Evolutionary conservation across 345 rosid species (phyloP), one percentile per base, ranked within the genome.

Genomic region (Excoecaria cochinchinensis): DNA sequence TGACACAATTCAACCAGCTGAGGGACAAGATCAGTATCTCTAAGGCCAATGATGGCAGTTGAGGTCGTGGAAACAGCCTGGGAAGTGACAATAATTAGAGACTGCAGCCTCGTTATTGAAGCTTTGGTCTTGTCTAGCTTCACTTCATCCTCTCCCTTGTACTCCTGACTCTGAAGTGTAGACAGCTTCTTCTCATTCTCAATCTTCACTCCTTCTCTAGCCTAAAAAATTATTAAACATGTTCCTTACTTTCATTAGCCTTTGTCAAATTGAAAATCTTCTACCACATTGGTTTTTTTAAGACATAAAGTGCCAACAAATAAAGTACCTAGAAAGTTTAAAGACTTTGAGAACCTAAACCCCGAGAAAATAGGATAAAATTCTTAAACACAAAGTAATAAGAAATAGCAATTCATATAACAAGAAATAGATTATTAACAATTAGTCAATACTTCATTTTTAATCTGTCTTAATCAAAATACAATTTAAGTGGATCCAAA

Each of bases 41-140:
- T 88, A 19, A 93, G 97, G 62, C 86, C 85, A 39, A 85, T 73
- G 74, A 95, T 93, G 31, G 92, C 95, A 42, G 87, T 86, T 70
- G 99, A 95, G 64, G 98, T 95, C 15, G 99, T 90, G 38, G 90
- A 84, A 65, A 91, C 99, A 51, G 97, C 99, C 81, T 84, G 92
- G 11, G 99, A 93, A 0, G 98, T 90, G 67, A 95, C 98, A 40
- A 80, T 71, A 67, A 93, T 90, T 19, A 87, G 85, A 69, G 98
- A 86, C 62, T 95, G 99, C 78, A 93, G 80, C 85, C 84, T 89
- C 64, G 79, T 75, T 81, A 95, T 84, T 10, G 98, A 81, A 55
- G 89, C 86, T 84, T 91, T 93, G 6, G 98, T 93, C 86, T 93
- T 95, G 87, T 91, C 95, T 42, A 93, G 72, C 87, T 95, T 95